Base-by-base conservation (phyloP, 768 basidiomycete genomes). In the Termitomyces sp. region DNA sequence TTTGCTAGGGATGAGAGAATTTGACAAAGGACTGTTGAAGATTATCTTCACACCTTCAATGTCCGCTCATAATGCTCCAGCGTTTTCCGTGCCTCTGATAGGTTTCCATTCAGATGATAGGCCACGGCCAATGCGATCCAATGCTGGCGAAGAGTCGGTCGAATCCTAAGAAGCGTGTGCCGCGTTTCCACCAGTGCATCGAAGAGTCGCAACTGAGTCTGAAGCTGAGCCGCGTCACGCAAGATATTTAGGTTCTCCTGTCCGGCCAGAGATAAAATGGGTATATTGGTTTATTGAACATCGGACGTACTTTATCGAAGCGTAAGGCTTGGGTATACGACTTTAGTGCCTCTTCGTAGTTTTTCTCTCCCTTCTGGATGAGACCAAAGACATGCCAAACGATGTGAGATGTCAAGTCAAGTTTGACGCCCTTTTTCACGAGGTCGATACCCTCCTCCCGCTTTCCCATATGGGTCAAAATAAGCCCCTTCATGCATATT, bases 361-460 rank as follows among this genome's bases (percentile, higher is more conserved):
- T 93, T 72, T 90, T 94, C 70, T 97, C 91, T 9, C 88, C 88
- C 71, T 96, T 93, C 70, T 94, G 90, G 22, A 97, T 85, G 66
- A 99, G 87, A 28, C 94, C 97, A 69, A 93, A 90, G 62, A 98
- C 96, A 72, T 99, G 97, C 95, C 97, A 98, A 68, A 88, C 89
- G 68, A 99, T 98, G 67, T 98, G 94, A 20, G 92, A 94, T 33
- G 83, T 87, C 55, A 92, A 73, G 72, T 95, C 92, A 48, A 86
- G 77, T 44, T 84, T 80, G 63, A 92, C 80, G 58, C 94, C 94
- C 64, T 90, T 87, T 76, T 89, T 88, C 63, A 93, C 88, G 46
- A 92, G 80, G 38, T 90, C 87, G 58, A 90, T 77, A 32, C 94
- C 94, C 62, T 94, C 84, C 30, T 88, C 92, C 60, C 85, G 85